Evolutionary conservation across 352 stramenopile genomes (phyloP).

Genomic region (Globisporangium irregulare): DNA sequence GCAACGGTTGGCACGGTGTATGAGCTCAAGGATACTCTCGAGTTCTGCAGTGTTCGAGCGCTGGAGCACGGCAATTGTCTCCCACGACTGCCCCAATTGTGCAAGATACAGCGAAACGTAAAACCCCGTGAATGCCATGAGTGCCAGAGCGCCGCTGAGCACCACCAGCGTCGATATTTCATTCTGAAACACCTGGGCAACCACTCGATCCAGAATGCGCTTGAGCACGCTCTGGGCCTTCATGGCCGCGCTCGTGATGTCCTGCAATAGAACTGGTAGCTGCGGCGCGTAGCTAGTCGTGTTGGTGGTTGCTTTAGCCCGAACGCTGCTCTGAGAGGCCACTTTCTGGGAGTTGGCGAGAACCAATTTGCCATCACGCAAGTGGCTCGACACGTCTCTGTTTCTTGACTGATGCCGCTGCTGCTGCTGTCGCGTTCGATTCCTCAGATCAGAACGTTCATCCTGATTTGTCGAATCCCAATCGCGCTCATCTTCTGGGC

Average conservation of each 20-base stretch:
- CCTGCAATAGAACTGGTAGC: neutral
- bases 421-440: neutral
- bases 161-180: neutral
- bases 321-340: neutral
- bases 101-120: neutral
- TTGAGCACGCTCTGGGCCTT: neutral
- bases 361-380: neutral
- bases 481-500: neutral
- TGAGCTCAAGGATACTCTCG: neutral
- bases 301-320: neutral
- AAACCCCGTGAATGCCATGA: neutral
- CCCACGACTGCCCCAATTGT: slow-evolving; percentile 5
- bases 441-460: neutral
- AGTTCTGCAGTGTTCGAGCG: neutral
- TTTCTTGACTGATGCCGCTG: neutral
- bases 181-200: neutral
- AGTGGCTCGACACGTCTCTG: neutral
- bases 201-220: neutral
- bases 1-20: neutral
- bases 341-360: neutral
- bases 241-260: neutral
- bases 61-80: neutral
- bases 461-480: neutral
- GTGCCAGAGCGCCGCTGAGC: neutral
- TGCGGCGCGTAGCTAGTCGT: neutral